Base-by-base conservation (phyloP, 2,329 filamentous ascomycete species). In the Ploettnerulaceae sp. region DNA sequence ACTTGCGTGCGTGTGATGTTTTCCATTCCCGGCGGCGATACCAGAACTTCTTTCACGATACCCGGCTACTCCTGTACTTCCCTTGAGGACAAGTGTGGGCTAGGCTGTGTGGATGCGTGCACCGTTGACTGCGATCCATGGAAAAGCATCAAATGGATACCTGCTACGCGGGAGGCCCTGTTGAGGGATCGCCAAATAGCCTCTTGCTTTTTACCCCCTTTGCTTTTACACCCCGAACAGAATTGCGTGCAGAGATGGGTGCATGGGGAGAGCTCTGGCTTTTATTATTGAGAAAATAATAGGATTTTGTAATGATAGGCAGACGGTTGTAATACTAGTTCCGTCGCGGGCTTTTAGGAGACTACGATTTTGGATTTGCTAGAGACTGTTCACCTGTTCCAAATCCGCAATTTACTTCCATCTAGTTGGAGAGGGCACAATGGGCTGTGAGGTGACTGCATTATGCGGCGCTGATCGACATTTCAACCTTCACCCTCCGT, bases 1-100 rank as follows among this genome's bases (percentile, higher is more conserved):
- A 9, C 18, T 29, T 22, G 31, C 7, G n/a, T 29, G 3, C 25
- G n/a, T 34, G 11, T 7, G 28, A n/a, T 21, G 4, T 15, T 45
- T 43, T 38, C 20, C 29, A 12, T 22, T 42, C 25, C 31, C 22
- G 56, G 53, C 53, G 55, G 57, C 56, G 58, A 60, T 60, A 60
- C 58, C 58, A 60, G 34, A 51, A 25, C 38, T 49, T 51, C 49
- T 55, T 45, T 34, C 32, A 42, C 12, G 6, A 29, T 31, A 20
- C 25, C 11, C 29, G 15, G 12, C 9, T 17, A 20, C 17, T 21
- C 12, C 29, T 21, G 28, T 12, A 32, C 15, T 8, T 14, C 4
- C 15, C 11, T 5, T 5, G 17, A 14, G 6, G 18, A 24, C 28
- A 33, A 25, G n/a, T 14, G n/a, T 24, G 21, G 15, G 34, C 15